These are phyloP conservation scores for Nicotiana obtusifolia DNA, from an alignment of 257 asterid species.

Conservation along the genomic window DNA sequence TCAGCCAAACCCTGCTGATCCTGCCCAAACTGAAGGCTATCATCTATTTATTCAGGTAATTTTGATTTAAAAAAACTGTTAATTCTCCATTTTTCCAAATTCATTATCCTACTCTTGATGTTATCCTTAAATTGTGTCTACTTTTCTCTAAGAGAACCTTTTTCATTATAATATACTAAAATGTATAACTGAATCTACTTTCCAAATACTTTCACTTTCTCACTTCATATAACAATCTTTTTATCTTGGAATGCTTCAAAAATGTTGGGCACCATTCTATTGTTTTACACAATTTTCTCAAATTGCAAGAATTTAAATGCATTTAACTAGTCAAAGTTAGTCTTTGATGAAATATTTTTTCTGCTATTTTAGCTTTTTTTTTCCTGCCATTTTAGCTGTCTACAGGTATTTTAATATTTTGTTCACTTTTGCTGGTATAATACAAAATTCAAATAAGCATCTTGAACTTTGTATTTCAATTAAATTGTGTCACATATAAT, in stretches of 20 bases:
- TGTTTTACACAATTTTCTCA: not conserved
- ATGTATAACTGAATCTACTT: not conserved
- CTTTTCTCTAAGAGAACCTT: not conserved
- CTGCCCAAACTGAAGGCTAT: constrained; percentile 39
- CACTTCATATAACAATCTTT: not conserved
- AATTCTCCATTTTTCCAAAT: not conserved
- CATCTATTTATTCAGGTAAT: constrained; percentile 33
- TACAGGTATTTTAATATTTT: not conserved
- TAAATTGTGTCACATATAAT: not conserved
- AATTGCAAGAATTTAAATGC: not conserved
- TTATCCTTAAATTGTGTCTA: not conserved
- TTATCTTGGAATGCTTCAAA: not conserved
- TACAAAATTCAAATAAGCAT: not conserved
- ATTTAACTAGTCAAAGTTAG: not conserved
- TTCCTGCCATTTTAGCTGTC: not conserved
- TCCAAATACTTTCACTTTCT: not conserved
- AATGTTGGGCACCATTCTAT: not conserved
- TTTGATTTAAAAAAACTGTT: not conserved
- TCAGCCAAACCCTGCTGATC: constrained; percentile 30
- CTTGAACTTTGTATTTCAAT: not conserved
- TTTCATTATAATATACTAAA: not conserved
- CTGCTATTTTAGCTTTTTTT: not conserved
- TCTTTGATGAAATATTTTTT: not conserved
- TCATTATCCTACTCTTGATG: not conserved
- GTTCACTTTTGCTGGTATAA: not conserved